These are phyloP conservation scores for Gracilariopsis chorda DNA, from an alignment of 23 red algal genomes.

Conservation along the genomic window DNA sequence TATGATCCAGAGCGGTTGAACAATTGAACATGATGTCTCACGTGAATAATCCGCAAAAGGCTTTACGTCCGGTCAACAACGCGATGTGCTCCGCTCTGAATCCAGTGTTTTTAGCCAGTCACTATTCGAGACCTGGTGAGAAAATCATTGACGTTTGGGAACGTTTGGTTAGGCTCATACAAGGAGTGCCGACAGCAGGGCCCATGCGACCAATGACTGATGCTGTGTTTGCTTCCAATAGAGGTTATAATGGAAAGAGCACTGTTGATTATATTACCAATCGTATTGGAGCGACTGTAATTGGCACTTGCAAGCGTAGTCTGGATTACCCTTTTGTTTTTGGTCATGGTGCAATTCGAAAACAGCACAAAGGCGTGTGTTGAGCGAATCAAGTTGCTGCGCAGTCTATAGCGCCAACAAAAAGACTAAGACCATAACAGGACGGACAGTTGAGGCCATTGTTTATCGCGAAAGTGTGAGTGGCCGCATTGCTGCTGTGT, in stretches of 20 bases:
- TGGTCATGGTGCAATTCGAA: not conserved
- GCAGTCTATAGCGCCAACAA: not conserved
- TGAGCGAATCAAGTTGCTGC: not conserved
- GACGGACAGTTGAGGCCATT: not conserved
- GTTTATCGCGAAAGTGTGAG: not conserved
- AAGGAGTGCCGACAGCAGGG: not conserved
- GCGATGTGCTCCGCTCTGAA: not conserved
- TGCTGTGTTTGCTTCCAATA: not conserved
- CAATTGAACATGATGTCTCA: not conserved
- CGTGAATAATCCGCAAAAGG: conserved; percentile 7
- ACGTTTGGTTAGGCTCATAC: not conserved
- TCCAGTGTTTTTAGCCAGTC: not conserved
- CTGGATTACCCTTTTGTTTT: conserved; percentile 22
- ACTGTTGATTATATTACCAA: not conserved
- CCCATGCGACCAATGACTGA: not conserved
- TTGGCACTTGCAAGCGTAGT: not conserved
- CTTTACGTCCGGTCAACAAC: not conserved
- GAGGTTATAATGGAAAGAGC: not conserved
- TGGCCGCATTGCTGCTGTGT: not conserved
- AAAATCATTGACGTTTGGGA: not conserved
- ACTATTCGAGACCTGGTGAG: not conserved
- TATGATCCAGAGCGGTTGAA: not conserved
- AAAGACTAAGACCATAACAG: not conserved
- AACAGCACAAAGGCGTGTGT: not conserved
- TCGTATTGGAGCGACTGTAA: not conserved